These are phyloP conservation scores for Hippophae tibetana DNA, from an alignment of 306 rosid species.

Conservation along the genomic window DNA sequence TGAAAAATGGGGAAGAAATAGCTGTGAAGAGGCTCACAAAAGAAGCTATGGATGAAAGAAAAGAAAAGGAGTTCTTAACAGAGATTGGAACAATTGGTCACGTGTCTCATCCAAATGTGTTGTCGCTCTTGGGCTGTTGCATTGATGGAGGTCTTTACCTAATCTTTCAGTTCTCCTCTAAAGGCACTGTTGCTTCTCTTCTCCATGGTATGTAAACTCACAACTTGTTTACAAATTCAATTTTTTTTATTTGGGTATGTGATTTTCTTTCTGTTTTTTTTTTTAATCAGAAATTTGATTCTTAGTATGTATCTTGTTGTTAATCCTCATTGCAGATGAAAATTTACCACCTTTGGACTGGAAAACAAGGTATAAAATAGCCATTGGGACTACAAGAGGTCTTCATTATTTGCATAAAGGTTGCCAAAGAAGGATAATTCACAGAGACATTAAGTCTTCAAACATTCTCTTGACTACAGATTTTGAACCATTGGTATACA, in stretches of 20 bases:
- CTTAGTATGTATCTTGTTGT: not conserved
- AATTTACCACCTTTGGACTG: conserved; percentile 60
- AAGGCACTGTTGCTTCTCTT: conserved; percentile 74
- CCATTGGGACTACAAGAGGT: conserved; percentile 71
- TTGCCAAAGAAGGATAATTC: conserved; percentile 91
- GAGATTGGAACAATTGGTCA: conserved; percentile 96
- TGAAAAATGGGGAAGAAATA: conserved; percentile 53
- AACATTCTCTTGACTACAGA: conserved; percentile 59
- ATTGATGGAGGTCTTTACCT: conserved; percentile 83
- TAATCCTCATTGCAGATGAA: conserved; percentile 39
- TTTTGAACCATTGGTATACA: conserved; percentile 67
- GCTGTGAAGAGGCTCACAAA: conserved; percentile 84
- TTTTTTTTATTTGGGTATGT: not conserved
- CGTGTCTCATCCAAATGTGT: conserved; percentile 58
- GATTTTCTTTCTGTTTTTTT: conserved; percentile 19
- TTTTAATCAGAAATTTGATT: not conserved
- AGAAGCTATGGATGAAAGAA: conserved; percentile 63
- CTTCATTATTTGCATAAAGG: conserved; percentile 81
- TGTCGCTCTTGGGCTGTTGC: conserved; percentile 77
- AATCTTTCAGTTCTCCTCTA: conserved; percentile 63
- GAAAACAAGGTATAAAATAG: conserved; percentile 77
- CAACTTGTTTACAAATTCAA: too few species aligned
- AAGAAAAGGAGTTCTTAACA: conserved; percentile 77
- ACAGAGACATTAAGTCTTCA: conserved; percentile 76
- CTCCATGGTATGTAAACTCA: conserved; percentile 57